phyloP scores from a whole-genome alignment of 352 stramenopile species.

The Phytophthora sp. region DNA sequence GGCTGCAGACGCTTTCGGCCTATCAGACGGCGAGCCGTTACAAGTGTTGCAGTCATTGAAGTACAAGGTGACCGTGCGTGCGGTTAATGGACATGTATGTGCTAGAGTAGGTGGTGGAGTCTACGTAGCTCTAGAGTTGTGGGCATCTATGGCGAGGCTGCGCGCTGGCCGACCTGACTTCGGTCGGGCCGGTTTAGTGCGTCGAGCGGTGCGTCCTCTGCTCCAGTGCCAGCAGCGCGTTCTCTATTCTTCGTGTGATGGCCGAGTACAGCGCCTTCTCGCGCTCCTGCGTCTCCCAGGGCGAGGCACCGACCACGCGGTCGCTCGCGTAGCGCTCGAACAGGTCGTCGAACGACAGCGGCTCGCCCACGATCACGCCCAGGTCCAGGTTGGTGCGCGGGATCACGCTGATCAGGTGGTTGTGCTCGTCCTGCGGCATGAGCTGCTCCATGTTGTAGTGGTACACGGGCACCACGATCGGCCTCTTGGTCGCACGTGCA shows the following conservation, averaged over 20 bases:
- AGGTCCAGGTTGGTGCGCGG: constrained; percentile 58
- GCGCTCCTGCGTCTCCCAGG: constrained; percentile 66
- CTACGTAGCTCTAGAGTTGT: neutral
- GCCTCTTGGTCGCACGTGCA: constrained; percentile 63
- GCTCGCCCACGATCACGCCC: constrained; percentile 69
- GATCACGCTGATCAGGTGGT: constrained; percentile 73
- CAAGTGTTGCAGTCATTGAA: neutral
- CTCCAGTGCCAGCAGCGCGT: constrained; percentile 69
- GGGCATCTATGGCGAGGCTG: neutral
- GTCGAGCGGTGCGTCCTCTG: constrained; percentile 28
- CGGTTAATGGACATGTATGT: too few relatives aligned
- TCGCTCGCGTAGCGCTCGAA: constrained; percentile 64
- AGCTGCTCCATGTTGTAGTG: constrained; percentile 89
- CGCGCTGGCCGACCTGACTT: too few relatives aligned
- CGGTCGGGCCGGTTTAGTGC: too few relatives aligned
- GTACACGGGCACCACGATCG: constrained; percentile 87
- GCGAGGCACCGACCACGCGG: constrained; percentile 47
- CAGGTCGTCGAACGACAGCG: constrained; percentile 84
- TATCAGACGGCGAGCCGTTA: too few relatives aligned
- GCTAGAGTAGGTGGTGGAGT: too few relatives aligned
- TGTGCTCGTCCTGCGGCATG: constrained; percentile 83
- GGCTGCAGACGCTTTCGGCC: neutral
- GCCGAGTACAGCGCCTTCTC: constrained; percentile 84
- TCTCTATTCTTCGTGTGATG: constrained; percentile 86
- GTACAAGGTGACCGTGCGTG: too few relatives aligned